Base-by-base conservation (phyloP, 1,284 basidiomycete species). In the Boletus smithii region DNA sequence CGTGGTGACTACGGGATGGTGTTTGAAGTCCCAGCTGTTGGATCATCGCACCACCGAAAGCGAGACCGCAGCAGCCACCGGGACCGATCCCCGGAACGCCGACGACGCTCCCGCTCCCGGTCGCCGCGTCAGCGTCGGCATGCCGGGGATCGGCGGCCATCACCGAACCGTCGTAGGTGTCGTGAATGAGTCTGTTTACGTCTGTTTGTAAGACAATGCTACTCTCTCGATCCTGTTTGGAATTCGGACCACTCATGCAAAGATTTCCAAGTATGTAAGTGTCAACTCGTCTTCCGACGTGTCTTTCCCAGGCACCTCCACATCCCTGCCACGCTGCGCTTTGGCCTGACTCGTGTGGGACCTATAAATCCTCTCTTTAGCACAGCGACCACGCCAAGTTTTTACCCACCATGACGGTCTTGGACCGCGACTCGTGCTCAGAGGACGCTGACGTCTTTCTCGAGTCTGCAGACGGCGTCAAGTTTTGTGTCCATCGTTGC, bases 1-100 rank as follows among this genome's bases (percentile, higher is more conserved):
- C 55, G 63, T 27, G 50, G 61, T 36, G 56, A 66, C 17, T 91
- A 90, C 61, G 79, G 78, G 11, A 81, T 91, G 84, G 83, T 91
- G 18, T 91, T 91, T 63, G 88, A 91, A 54, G 74, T 84, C 22
- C 66, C 70, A 8, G 57, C 44, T 27, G 50, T 26, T 45, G 48
- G 48, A n/a, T 43, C 53, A 18, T 44, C 48, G 23, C 52, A 43
- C 30, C 59, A 51, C 33, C 65, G 57, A 38, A 56, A 53, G 42
- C 50, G 58, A 51, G 54, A 57, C 33, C 58, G 53, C 30, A 62
- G 57, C 27, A 44, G 51, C 42, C 48, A 51, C 26, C 48, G 55
- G 23, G 61, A 63, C 39, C 47, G 53, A 36, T 47, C 62, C 23
- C 23, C 47, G 22, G 57, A 57, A 26, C 62, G 49, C 43, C 49